phyloP scores from a whole-genome alignment of 495 filamentous ascomycete species.

The Penicillium pulvis region DNA sequence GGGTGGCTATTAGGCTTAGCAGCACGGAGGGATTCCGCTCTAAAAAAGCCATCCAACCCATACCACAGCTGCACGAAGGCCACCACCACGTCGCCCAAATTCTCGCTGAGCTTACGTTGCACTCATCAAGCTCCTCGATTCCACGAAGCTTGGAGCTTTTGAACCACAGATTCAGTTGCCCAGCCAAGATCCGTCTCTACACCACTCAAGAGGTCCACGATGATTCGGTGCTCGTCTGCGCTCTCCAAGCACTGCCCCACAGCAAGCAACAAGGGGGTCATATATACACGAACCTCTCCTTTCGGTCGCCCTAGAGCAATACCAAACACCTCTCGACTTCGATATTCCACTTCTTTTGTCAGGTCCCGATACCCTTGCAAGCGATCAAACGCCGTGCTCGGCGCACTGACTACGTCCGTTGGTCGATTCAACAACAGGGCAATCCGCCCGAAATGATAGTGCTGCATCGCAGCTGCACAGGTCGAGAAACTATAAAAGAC shows the following conservation, averaged over 20 bases:
- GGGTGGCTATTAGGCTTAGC: no score
- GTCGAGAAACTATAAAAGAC: constrained; percentile 36
- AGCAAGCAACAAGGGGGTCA: constrained; percentile 42
- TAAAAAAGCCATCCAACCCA: neutral
- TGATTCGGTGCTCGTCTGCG: constrained; percentile 35
- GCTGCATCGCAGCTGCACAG: constrained; percentile 43
- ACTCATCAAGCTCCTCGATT: constrained; percentile 9
- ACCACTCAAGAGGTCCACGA: constrained; percentile 39
- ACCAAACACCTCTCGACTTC: constrained; percentile 40
- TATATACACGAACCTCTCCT: constrained; percentile 37
- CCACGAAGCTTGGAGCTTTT: constrained; percentile 38
- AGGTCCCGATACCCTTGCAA: constrained; percentile 44
- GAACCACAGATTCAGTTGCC: constrained; percentile 36
- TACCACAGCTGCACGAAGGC: no score
- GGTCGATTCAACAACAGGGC: constrained; percentile 43
- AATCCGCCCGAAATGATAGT: constrained; percentile 46
- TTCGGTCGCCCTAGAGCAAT: constrained; percentile 42
- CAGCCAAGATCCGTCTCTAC: constrained; percentile 45
- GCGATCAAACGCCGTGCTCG: constrained; percentile 44
- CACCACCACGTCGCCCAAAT: no score
- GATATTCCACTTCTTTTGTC: constrained; percentile 47
- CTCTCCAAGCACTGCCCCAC: constrained; percentile 44
- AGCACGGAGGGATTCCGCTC: constrained; percentile 7
- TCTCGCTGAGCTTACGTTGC: no score
- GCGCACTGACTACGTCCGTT: constrained; percentile 34